phyloP scores from a whole-genome alignment of 2,329 filamentous ascomycete species.

The Monosporascus sp. region DNA sequence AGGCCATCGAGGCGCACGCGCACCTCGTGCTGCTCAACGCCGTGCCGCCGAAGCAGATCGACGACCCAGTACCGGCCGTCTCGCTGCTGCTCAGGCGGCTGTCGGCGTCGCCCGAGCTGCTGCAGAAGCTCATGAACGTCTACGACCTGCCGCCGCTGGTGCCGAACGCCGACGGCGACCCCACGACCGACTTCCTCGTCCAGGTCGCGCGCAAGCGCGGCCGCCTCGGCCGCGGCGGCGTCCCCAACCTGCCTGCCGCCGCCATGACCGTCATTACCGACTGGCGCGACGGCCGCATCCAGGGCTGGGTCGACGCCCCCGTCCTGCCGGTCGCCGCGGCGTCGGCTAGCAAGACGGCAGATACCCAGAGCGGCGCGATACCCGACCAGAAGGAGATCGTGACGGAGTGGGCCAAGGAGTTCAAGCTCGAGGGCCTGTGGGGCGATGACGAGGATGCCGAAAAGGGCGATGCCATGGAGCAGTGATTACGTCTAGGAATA shows the following conservation, averaged over 20 bases:
- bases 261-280: conserved; percentile 94
- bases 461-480: conserved; percentile 47
- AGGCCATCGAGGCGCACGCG: conserved; percentile 69
- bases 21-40: conserved; percentile 85
- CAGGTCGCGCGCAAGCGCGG: conserved; percentile 94
- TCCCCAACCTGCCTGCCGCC: conserved; percentile 82
- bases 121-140: conserved; percentile 73
- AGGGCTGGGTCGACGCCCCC: conserved; percentile 83
- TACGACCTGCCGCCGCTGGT: conserved; percentile 83
- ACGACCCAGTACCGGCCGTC: conserved; percentile 86
- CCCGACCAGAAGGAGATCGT: conserved; percentile 62
- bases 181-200: conserved; percentile 85
- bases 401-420: conserved; percentile 88
- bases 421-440: conserved; percentile 91
- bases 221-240: conserved; percentile 78
- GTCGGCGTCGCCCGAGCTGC: conserved; percentile 65
- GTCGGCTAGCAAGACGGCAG: conserved; percentile 19
- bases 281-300: conserved; percentile 91
- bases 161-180: conserved; percentile 63
- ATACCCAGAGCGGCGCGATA: conserved; percentile 27
- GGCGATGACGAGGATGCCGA: conserved; percentile 51
- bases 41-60: conserved; percentile 88
- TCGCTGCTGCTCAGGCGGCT: conserved; percentile 78
- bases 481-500: conserved; percentile 26
- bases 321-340: conserved; percentile 51